A percentile compares a stretch with the other conserved stretches of the same genome.
These are phyloP conservation scores for Mucor velutinosus DNA, from an alignment of 371 early-diverging fungal genomes.

Conservation along the genomic window DNA sequence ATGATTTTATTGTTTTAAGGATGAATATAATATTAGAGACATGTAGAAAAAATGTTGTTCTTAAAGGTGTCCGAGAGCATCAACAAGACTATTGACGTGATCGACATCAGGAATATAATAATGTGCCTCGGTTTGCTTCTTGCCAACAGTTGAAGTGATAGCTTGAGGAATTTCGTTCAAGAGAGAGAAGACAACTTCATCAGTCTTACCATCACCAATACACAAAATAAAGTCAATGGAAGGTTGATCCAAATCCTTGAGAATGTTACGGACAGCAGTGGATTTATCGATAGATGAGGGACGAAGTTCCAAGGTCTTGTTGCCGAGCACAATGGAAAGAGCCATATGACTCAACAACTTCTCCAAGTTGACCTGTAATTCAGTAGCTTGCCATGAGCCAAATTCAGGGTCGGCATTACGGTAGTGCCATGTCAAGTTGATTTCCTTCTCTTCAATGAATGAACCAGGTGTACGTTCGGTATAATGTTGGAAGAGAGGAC, in stretches of 20 bases:
- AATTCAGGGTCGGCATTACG: slow-evolving; percentile 88
- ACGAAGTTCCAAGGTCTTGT: slow-evolving; percentile 93
- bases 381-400: slow-evolving; percentile 75
- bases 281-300: slow-evolving; percentile 92
- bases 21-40: too few species aligned
- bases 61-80: slow-evolving; percentile 41
- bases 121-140: slow-evolving; percentile 94
- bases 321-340: slow-evolving; percentile 88
- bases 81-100: slow-evolving; percentile 64
- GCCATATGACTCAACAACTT: slow-evolving; percentile 92
- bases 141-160: slow-evolving; percentile 92
- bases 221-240: slow-evolving; percentile 77
- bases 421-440: slow-evolving; percentile 92
- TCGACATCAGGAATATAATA: slow-evolving; percentile 77
- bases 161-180: slow-evolving; percentile 66
- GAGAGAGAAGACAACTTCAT: slow-evolving; percentile 77
- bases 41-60: background rate
- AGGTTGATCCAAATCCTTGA: slow-evolving; percentile 68
- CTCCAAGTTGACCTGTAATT: slow-evolving; percentile 93
- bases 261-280: slow-evolving; percentile 84
- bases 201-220: slow-evolving; percentile 93
- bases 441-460: slow-evolving; percentile 92
- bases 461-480: slow-evolving; percentile 94
- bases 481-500: slow-evolving; percentile 92
- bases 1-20: too few species aligned